These are phyloP conservation scores for Plasmodium coatneyi DNA, from an alignment of 169 alveolate genomes.

Conservation along the genomic window DNA sequence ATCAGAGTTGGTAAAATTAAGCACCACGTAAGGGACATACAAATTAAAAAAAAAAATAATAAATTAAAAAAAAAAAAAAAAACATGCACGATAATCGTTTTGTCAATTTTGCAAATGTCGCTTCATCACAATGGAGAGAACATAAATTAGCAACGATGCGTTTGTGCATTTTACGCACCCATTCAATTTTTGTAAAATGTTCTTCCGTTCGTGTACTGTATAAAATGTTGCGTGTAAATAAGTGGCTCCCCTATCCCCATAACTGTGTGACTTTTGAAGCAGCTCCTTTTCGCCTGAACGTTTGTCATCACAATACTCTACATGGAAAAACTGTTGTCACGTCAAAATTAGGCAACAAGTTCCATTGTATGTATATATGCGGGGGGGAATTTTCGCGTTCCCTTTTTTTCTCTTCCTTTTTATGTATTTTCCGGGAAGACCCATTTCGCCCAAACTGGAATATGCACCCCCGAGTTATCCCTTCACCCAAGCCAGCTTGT, in stretches of 20 bases:
- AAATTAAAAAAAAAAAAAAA: too few relatives aligned
- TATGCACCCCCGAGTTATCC: not conserved
- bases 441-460: not conserved
- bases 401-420: not conserved
- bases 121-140: not conserved
- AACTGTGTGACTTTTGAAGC: not conserved
- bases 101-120: not conserved
- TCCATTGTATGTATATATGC: not conserved
- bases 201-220: not conserved
- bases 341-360: too few relatives aligned
- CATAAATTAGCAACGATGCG: not conserved
- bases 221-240: not conserved
- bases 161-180: not conserved
- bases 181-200: too few relatives aligned
- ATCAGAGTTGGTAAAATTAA: not conserved
- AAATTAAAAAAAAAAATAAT: too few relatives aligned
- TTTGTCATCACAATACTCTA: not conserved
- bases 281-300: not conserved
- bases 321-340: not conserved
- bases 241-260: not conserved
- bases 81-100: not conserved
- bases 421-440: not conserved
- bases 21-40: not conserved
- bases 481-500: slow-evolving; percentile 61
- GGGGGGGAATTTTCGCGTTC: not conserved